A percentile compares a stretch with the other conserved stretches of the same genome.
phyloP scores from a whole-genome alignment of 2,329 filamentous ascomycete genomes.

The Colletotrichum limetticola region DNA sequence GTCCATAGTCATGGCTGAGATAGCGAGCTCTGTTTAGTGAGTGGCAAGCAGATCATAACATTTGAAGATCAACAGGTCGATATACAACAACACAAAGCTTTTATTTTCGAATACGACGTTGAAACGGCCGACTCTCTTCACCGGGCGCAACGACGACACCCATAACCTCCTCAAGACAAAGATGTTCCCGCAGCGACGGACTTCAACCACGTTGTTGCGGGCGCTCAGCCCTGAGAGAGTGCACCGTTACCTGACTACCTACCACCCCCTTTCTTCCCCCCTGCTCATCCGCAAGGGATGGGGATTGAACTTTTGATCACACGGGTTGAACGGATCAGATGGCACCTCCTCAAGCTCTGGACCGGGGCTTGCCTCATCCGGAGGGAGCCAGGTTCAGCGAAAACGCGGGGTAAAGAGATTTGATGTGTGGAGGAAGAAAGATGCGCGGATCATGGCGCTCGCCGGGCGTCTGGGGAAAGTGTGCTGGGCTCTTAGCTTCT shows the following conservation, averaged over 20 bases:
- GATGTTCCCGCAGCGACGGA: conserved; percentile 5
- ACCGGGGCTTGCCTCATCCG: conserved; percentile 5
- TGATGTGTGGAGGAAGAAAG: background rate
- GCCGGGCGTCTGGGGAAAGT: background rate
- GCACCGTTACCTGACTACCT: conserved; percentile 28
- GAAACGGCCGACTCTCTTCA: background rate
- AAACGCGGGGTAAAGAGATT: background rate
- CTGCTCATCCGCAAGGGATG: background rate
- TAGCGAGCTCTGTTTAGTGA: background rate
- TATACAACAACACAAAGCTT: background rate
- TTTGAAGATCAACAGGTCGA: background rate
- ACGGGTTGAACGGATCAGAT: conserved; percentile 8
- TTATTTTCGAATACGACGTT: background rate
- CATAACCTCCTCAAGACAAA: background rate
- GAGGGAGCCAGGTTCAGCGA: conserved; percentile 6
- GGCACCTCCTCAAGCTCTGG: conserved; percentile 11
- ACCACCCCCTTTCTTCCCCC: background rate
- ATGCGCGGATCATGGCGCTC: background rate
- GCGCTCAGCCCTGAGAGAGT: conserved; percentile 28
- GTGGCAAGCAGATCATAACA: background rate
- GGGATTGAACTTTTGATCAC: conserved; percentile 10
- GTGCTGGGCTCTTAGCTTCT: background rate
- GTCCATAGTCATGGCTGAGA: background rate
- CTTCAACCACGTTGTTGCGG: conserved; percentile 30
- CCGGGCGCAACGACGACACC: background rate